Evolutionary conservation across 176 grass and related monocot species (phyloP).

Genomic region (Eremochloa ophiuroides): DNA sequence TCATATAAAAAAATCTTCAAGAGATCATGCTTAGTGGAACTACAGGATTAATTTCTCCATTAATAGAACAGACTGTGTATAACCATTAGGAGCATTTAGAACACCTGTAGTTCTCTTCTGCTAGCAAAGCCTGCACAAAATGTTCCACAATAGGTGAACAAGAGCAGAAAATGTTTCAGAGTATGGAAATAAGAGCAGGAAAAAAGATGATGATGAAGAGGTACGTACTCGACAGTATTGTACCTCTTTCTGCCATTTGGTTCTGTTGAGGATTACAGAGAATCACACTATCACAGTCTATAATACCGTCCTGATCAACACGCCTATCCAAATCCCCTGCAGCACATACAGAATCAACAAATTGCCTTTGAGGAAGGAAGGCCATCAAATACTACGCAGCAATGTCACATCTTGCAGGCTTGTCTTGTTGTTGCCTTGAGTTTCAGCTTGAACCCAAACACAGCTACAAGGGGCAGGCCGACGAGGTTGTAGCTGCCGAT

Average conservation of each 20-base stretch:
- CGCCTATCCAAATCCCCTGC: conserved; percentile 75
- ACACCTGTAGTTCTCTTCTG: conserved; percentile 46
- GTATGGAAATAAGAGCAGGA: neutral
- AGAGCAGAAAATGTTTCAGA: neutral
- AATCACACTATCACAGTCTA: conserved; percentile 59
- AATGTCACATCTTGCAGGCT: neutral
- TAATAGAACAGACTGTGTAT: no score
- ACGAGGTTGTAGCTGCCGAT: conserved; percentile 57
- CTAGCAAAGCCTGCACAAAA: conserved; percentile 43
- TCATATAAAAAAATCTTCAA: no score
- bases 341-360: neutral
- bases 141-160: neutral
- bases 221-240: neutral
- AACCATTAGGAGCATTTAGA: no score
- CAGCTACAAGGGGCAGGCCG: conserved; percentile 51
- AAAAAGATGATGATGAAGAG: neutral
- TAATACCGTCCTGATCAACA: conserved; percentile 47
- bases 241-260: conserved; percentile 73
- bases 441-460: conserved; percentile 62
- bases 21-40: no score
- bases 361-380: neutral
- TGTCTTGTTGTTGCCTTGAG: conserved; percentile 29
- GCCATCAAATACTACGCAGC: neutral
- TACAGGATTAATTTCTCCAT: no score
- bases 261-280: conserved; percentile 49